Conservation (phyloP, 2,329 filamentous ascomycete genomes). For the Raffaelea deltoideospora region DNA sequence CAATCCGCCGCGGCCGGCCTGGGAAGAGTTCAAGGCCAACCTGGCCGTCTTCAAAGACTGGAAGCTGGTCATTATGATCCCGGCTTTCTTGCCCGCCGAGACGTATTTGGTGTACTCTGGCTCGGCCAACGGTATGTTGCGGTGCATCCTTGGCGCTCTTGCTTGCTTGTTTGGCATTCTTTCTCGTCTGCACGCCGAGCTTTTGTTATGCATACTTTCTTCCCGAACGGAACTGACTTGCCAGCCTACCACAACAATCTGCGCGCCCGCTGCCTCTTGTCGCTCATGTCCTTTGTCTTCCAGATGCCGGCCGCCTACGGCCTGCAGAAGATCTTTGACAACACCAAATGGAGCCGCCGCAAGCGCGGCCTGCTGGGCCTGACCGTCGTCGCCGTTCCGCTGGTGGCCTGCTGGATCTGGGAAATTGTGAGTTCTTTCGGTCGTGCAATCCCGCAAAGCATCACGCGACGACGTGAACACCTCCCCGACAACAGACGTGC, state of each 20-base stretch:
- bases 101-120: constrained; percentile 18
- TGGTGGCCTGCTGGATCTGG: constrained; percentile 15
- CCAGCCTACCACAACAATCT: constrained; percentile 4
- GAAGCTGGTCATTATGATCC: constrained; percentile 13
- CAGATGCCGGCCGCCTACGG: constrained; percentile 16
- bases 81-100: constrained; percentile 13
- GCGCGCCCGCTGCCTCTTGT: constrained; percentile 11
- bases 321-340: constrained; percentile 6
- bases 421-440: constrained; percentile 10
- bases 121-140: constrained; percentile 14
- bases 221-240: not conserved
- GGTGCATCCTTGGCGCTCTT: no score
- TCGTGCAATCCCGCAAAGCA: no score
- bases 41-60: constrained; percentile 11
- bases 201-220: no score
- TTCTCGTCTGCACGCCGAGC: no score
- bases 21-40: constrained; percentile 16
- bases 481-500: no score
- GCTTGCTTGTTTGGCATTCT: no score
- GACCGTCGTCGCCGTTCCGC: constrained; percentile 6
- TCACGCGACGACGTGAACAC: no score
- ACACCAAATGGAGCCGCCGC: not conserved
- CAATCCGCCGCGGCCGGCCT: constrained; percentile 11
- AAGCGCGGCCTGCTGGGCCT: not conserved
- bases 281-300: constrained; percentile 16